Percentiles rank a stretch among this genome's conserved stretches.
Conservation (phyloP, 2,329 filamentous ascomycete genomes). For the Neofusicoccum umdonicola region DNA sequence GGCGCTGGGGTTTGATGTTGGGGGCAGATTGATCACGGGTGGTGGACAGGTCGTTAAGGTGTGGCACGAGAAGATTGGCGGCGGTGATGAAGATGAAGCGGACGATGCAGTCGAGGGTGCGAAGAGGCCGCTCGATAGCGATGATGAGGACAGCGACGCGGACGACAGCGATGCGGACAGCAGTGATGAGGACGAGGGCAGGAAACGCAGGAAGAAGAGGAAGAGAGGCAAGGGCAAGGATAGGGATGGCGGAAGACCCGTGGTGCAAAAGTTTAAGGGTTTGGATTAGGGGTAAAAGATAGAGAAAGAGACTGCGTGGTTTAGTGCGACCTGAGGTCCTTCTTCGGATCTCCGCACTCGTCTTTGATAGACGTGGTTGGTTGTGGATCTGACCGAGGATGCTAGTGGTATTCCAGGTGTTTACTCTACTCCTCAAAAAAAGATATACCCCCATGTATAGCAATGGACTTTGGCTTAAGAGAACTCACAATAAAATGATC, state of each 20-base stretch:
- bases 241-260: conserved; percentile 23
- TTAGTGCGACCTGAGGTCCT: not conserved
- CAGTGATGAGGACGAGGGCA: conserved; percentile 46
- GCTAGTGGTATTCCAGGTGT: not conserved
- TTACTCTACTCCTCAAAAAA: not conserved
- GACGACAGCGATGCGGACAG: conserved; percentile 22
- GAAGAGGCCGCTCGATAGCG: conserved; percentile 33
- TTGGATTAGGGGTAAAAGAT: conserved; percentile 22
- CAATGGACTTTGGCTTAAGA: not conserved
- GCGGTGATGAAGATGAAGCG: conserved; percentile 43
- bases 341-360: not conserved
- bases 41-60: conserved; percentile 85
- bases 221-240: conserved; percentile 39
- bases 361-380: not conserved
- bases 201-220: conserved; percentile 46
- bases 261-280: conserved; percentile 34
- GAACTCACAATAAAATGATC: no score
- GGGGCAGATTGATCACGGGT: conserved; percentile 82
- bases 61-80: conserved; percentile 71
- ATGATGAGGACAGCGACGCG: conserved; percentile 39
- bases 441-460: not conserved
- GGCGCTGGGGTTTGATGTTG: conserved; percentile 77
- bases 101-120: conserved; percentile 38
- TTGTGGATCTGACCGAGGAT: not conserved
- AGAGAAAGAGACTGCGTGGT: not conserved